Percentiles rank a stretch among this genome's conserved stretches.
Conservation (phyloP, 164 flowering plant species). For the Liriodendron chinense region DNA sequence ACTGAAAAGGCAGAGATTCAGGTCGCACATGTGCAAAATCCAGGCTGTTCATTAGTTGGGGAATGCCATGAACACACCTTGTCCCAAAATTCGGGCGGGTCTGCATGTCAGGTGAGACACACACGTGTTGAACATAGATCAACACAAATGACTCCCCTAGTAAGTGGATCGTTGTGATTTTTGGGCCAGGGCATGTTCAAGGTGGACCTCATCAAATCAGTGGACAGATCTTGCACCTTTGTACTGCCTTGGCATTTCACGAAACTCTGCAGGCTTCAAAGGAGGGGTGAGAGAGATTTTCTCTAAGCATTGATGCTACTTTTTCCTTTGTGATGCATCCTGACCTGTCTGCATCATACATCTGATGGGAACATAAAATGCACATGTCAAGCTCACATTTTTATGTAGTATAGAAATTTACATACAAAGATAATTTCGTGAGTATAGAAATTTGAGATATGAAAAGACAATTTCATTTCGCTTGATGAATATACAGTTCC, state of each 20-base stretch:
- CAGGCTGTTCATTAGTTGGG: no score
- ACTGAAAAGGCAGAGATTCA: no score
- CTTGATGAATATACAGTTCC: background rate
- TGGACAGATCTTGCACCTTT: background rate
- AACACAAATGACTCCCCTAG: no score
- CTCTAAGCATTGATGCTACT: constrained; percentile 74
- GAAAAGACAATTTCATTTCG: background rate
- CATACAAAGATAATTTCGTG: background rate
- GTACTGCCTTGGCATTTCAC: background rate
- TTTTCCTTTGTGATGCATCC: constrained; percentile 78
- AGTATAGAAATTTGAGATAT: no score
- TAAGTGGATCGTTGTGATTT: no score
- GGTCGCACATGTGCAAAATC: no score
- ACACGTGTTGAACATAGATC: no score
- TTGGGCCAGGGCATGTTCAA: background rate
- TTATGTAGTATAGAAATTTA: background rate
- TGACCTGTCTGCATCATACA: constrained; percentile 76
- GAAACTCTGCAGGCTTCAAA: background rate
- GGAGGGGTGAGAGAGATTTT: constrained; percentile 23
- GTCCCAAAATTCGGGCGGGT: no score
- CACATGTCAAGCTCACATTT: background rate
- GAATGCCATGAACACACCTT: no score
- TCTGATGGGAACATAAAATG: constrained; percentile 33
- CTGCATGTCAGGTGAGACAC: no score
- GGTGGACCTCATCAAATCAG: background rate